phyloP scores from a whole-genome alignment of 192 early-diverging fungal genomes.

The Coemansia sp. region DNA sequence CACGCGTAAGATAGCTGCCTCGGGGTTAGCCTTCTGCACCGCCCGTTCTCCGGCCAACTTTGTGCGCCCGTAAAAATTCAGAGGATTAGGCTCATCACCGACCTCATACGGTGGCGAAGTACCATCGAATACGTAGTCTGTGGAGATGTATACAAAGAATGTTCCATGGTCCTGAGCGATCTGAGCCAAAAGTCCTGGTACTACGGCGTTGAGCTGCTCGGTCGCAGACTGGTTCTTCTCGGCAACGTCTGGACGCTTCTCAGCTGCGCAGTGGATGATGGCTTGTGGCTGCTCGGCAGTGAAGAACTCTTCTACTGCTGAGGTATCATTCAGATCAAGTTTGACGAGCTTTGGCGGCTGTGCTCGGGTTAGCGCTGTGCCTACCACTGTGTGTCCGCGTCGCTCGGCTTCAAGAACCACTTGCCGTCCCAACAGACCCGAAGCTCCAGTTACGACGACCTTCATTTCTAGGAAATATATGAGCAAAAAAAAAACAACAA shows the following conservation, averaged over 20 bases:
- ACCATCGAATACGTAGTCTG: conserved; percentile 96
- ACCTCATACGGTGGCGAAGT: conserved; percentile 78
- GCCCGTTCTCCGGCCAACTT: conserved; percentile 79
- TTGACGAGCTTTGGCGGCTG: conserved; percentile 55
- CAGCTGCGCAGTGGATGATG: conserved; percentile 87
- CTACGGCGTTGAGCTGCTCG: conserved; percentile 70
- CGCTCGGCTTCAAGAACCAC: conserved; percentile 63
- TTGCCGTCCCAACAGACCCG: conserved; percentile 82
- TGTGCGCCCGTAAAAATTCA: conserved; percentile 85
- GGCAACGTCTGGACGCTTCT: conserved; percentile 83
- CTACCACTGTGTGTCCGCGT: conserved; percentile 67
- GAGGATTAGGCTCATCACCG: conserved; percentile 69
- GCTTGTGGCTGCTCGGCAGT: conserved; percentile 59
- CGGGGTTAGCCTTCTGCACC: conserved; percentile 58
- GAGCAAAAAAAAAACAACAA: no score
- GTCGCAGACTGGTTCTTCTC: conserved; percentile 65
- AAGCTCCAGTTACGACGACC: conserved; percentile 81
- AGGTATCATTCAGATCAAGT: conserved; percentile 70
- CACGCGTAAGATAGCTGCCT: conserved; percentile 73
- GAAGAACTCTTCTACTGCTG: conserved; percentile 61
- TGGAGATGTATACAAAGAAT: conserved; percentile 81
- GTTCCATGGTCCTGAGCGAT: conserved; percentile 57
- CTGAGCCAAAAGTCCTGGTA: conserved; percentile 62
- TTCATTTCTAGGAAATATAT: conserved; percentile 35
- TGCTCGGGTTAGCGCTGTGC: conserved; percentile 72